A percentile compares a stretch with the other conserved stretches of the same genome.
These are phyloP conservation scores for Lodderomyces beijingensis DNA, from an alignment of 1,139 yeast species.

Conservation along the genomic window DNA sequence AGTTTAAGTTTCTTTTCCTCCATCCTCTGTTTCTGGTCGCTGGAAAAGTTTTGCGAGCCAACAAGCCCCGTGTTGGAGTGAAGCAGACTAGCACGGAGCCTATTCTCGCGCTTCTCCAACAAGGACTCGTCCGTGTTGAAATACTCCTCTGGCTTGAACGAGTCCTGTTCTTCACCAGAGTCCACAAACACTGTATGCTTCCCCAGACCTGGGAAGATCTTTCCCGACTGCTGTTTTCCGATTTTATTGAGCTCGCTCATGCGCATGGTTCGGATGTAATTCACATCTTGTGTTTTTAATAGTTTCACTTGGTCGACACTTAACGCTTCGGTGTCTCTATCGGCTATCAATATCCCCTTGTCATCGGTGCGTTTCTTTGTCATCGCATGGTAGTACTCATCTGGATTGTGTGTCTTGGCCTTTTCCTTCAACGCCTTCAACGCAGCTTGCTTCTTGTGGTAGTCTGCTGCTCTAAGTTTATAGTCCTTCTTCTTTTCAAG, in stretches of 20 bases:
- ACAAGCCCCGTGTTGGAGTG: conserved; percentile 32
- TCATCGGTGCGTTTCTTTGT: conserved; percentile 61
- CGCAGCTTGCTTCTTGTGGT: conserved; percentile 83
- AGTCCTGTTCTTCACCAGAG: conserved; percentile 46
- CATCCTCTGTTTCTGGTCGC: conserved; percentile 33
- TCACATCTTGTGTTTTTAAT: conserved; percentile 84
- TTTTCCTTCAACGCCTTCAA: conserved; percentile 70
- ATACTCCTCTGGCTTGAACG: conserved; percentile 58
- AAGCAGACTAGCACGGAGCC: conserved; percentile 63
- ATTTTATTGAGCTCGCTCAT: conserved; percentile 65
- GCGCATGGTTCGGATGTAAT: conserved; percentile 75
- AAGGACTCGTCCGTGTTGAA: conserved; percentile 69
- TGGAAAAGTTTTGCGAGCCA: conserved; percentile 23
- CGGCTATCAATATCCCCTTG: conserved; percentile 60
- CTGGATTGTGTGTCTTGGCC: conserved; percentile 79
- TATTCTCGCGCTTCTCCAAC: conserved; percentile 64
- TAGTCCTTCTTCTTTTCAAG: conserved; percentile 96
- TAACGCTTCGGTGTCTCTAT: conserved; percentile 62
- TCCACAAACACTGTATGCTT: conserved; percentile 87
- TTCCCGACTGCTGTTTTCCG: conserved; percentile 51
- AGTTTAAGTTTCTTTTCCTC: conserved; percentile 58
- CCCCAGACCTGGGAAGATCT: conserved; percentile 56
- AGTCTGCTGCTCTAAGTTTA: conserved; percentile 81
- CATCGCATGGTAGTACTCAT: conserved; percentile 96
- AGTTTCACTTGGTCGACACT: conserved; percentile 74